These are phyloP conservation scores for Rugonectria rugulosa DNA, from an alignment of 2,329 filamentous ascomycete genomes.

Conservation along the genomic window DNA sequence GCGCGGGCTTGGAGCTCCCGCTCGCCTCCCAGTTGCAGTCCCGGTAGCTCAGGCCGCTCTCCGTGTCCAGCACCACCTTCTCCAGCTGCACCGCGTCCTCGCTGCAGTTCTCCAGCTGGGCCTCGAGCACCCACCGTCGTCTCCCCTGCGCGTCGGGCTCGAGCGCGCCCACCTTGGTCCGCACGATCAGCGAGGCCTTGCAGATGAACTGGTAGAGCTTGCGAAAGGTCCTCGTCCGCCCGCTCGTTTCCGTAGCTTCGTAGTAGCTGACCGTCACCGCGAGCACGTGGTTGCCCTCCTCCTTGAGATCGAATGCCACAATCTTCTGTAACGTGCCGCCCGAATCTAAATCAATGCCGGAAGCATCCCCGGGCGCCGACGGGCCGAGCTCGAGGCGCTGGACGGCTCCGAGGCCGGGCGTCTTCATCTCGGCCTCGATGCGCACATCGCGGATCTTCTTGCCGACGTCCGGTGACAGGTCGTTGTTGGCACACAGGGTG, in stretches of 20 bases:
- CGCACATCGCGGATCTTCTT: slow-evolving; percentile 76
- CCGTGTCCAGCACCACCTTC: slow-evolving; percentile 63
- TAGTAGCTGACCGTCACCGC: slow-evolving; percentile 95
- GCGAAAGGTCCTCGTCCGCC: slow-evolving; percentile 82
- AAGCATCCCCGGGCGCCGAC: slow-evolving; percentile 18
- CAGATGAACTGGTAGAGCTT: slow-evolving; percentile 98
- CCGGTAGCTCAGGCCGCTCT: slow-evolving; percentile 57
- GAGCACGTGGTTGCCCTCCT: slow-evolving; percentile 92
- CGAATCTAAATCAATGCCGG: slow-evolving; percentile 58
- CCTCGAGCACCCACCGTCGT: slow-evolving; percentile 79
- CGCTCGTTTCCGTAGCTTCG: slow-evolving; percentile 76
- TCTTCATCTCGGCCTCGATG: slow-evolving; percentile 95
- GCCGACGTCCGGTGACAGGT: slow-evolving; percentile 50
- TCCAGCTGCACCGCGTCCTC: slow-evolving; percentile 85
- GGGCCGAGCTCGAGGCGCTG: slow-evolving; percentile 71
- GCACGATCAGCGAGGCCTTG: slow-evolving; percentile 86
- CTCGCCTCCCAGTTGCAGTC: slow-evolving; percentile 65
- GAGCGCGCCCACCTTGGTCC: slow-evolving; percentile 83
- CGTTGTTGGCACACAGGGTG: slow-evolving; percentile 95
- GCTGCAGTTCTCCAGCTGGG: slow-evolving; percentile 93
- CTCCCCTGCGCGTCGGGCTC: slow-evolving; percentile 36
- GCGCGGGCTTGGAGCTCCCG: slow-evolving; percentile 57
- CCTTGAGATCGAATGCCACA: slow-evolving; percentile 86
- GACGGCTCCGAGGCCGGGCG: slow-evolving; percentile 67
- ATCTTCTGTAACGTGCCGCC: slow-evolving; percentile 81